These are phyloP conservation scores for Alternaria sp. DNA, from an alignment of 2,329 filamentous ascomycete genomes.

Conservation along the genomic window DNA sequence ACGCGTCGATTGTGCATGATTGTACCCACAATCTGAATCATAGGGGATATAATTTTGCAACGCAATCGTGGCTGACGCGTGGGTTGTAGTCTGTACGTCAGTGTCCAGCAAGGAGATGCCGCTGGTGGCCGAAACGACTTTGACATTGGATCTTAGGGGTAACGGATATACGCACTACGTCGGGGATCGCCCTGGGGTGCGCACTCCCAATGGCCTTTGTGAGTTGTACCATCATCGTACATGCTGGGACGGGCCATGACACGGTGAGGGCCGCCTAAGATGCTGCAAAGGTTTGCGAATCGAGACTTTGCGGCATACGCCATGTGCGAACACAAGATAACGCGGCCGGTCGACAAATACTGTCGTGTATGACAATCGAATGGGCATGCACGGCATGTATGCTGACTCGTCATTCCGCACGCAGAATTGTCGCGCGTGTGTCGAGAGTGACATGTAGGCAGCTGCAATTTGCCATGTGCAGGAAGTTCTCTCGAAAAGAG, in stretches of 20 bases:
- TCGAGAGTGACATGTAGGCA: background rate
- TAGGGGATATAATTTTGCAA: background rate
- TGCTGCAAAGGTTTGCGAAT: constrained; percentile 1
- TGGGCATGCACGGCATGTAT: background rate
- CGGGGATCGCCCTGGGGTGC: background rate
- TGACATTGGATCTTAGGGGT: background rate
- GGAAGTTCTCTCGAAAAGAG: background rate
- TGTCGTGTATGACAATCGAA: background rate
- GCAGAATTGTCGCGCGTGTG: background rate
- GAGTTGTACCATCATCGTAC: constrained; percentile 3
- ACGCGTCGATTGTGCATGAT: constrained; percentile 8
- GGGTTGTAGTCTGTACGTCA: background rate
- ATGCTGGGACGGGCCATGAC: constrained; percentile 6
- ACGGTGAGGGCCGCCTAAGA: constrained; percentile 3
- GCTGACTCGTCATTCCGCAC: constrained; percentile 1
- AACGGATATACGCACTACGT: constrained; percentile 1
- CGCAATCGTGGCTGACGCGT: background rate
- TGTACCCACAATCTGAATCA: constrained; percentile 4
- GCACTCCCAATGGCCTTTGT: constrained; percentile 5
- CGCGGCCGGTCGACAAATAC: background rate
- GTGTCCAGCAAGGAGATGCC: background rate
- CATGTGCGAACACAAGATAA: background rate
- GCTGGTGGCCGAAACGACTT: background rate
- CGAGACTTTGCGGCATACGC: constrained; percentile 1
- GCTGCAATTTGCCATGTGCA: background rate